A percentile compares a stretch with the other conserved stretches of the same genome.
These are phyloP conservation scores for Phaeophleospora eucalypticola DNA, from an alignment of 2,329 filamentous ascomycete genomes.

Conservation along the genomic window DNA sequence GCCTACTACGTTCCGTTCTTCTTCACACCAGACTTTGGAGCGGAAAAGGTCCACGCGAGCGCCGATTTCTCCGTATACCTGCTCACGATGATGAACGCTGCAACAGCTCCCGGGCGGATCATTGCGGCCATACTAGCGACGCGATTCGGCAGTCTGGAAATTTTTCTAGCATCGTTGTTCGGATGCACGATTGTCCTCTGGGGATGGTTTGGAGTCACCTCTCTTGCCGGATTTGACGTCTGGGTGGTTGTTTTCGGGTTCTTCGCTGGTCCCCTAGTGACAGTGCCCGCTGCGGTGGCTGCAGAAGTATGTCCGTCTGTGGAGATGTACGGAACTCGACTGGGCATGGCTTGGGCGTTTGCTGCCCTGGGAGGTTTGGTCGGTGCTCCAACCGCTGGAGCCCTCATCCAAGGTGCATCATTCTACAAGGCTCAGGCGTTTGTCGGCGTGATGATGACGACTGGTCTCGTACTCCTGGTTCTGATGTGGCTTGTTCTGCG, in stretches of 20 bases:
- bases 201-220: too few species aligned
- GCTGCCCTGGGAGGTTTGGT: conserved; percentile 22
- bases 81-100: conserved; percentile 38
- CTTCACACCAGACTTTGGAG: conserved; percentile 56
- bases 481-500: conserved; percentile 6
- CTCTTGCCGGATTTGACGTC: too few species aligned
- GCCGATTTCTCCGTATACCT: conserved; percentile 6
- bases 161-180: too few species aligned
- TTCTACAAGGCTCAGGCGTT: conserved; percentile 21
- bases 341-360: conserved; percentile 25
- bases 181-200: too few species aligned
- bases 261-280: conserved; percentile 42
- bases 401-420: conserved; percentile 8
- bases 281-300: conserved; percentile 37
- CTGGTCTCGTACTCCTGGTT: conserved; percentile 7
- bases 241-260: conserved; percentile 45
- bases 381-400: conserved; percentile 25
- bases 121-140: too few species aligned
- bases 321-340: conserved; percentile 20
- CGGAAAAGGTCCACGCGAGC: background rate
- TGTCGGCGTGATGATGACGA: conserved; percentile 15
- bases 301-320: conserved; percentile 10
- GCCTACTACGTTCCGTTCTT: conserved; percentile 48
- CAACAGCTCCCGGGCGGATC: conserved; percentile 39
- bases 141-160: too few species aligned